phyloP scores from a whole-genome alignment of 2,329 filamentous ascomycete species.

The Alternaria gansuensis region DNA sequence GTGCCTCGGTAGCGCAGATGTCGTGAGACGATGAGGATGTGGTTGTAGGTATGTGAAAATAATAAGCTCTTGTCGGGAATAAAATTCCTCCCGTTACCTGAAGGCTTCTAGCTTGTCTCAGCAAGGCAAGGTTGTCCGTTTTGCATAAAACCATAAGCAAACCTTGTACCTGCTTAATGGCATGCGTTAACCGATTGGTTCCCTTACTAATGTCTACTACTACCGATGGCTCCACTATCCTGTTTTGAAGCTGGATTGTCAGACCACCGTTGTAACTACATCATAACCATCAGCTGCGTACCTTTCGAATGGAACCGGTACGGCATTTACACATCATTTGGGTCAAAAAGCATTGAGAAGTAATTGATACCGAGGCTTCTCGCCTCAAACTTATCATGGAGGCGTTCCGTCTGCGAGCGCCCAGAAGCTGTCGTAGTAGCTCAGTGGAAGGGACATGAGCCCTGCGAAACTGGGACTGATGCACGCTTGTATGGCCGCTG shows the following conservation, averaged over 20 bases:
- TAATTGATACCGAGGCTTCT: conserved; percentile 30
- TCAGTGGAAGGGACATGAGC: conserved; percentile 25
- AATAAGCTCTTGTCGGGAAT: no score
- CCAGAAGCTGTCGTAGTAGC: conserved; percentile 27
- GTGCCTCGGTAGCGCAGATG: no score
- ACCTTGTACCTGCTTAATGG: no score
- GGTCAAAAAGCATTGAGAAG: conserved; percentile 30
- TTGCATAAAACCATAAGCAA: no score
- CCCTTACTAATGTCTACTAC: conserved; percentile 5
- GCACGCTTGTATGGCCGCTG: conserved; percentile 29
- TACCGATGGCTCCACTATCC: conserved; percentile 16
- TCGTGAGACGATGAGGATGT: no score
- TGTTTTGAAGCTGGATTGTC: conserved; percentile 27
- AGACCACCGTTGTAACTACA: conserved; percentile 32
- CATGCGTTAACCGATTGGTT: background rate
- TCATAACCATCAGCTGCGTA: conserved; percentile 13
- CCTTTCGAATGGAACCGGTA: conserved; percentile 1
- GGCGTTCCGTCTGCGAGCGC: conserved; percentile 24
- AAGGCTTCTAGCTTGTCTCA: no score
- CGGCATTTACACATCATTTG: conserved; percentile 25
- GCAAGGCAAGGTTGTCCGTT: no score
- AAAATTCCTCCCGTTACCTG: no score
- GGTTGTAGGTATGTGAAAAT: no score
- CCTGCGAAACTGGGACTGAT: conserved; percentile 28
- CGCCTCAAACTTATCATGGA: conserved; percentile 15